Conservation (phyloP, 768 basidiomycete species). For the Guyanaporus albipodus region DNA sequence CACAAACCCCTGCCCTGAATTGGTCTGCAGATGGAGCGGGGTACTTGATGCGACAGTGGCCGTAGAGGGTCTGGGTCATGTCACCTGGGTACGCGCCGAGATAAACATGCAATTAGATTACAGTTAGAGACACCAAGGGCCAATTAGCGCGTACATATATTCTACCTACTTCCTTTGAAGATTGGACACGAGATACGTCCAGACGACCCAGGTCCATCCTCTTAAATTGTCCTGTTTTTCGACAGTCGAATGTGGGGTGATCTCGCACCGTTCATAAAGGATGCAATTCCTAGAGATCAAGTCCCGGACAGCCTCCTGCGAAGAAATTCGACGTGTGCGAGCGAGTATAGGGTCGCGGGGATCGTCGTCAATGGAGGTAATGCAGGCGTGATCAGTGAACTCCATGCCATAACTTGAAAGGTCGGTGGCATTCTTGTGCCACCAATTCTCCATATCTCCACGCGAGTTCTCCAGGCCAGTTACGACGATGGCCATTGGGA, state of each 20-base stretch:
- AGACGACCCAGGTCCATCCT: conserved; percentile 12
- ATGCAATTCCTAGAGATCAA: conserved; percentile 22
- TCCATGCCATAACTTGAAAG: conserved; percentile 23
- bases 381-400: conserved; percentile 31
- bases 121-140: not conserved
- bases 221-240: not conserved
- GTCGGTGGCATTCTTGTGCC: conserved; percentile 24
- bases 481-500: conserved; percentile 38
- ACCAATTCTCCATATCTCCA: conserved; percentile 34
- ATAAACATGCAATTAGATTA: not conserved
- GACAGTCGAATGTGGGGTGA: not conserved
- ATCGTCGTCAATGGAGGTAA: conserved; percentile 30
- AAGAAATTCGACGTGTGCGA: conserved; percentile 21
- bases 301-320: conserved; percentile 20
- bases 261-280: conserved; percentile 3
- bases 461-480: conserved; percentile 37
- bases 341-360: conserved; percentile 9
- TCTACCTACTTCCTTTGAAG: conserved; percentile 1
- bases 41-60: too few relatives aligned
- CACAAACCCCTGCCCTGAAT: conserved; percentile 1
- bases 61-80: too few relatives aligned
- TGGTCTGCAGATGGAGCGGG: too few relatives aligned
- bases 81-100: not conserved
- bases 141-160: not conserved
- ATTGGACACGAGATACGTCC: conserved; percentile 15